Base-by-base conservation (phyloP, 768 basidiomycete species). In the Amanita molliuscula region DNA sequence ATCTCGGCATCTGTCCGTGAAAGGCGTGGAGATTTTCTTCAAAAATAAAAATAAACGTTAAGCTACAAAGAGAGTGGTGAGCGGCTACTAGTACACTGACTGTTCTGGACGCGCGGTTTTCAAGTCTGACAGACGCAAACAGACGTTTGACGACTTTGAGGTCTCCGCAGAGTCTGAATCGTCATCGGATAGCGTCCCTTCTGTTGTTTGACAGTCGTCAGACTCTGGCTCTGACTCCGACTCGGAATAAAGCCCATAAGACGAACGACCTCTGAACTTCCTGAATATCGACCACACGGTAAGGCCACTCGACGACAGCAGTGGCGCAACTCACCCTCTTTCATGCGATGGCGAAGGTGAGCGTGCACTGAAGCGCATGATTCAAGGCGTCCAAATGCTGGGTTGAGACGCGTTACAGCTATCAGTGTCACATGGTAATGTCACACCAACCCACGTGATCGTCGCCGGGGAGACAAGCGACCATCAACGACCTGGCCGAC, bases 291-390 rank as follows among this genome's bases (percentile, higher is more conserved):
- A 10, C 1, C 5, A 11, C 2, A 15, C 9, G 18, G 16, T 38
- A 37, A 18, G 2, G 35, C 2, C 35, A n/a, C 8, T 36, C 8
- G 31, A 13, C 1, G 47, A 49, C 3, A 40, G 42, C 26, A 38
- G 16, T 35, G 8, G 35, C 11, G 42, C 9, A 46, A 52, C 55
- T 28, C 41, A 74, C 71, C 66, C 65, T 57, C 69, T 63, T 8
- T 62, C 70, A 25, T 76, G 76, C 0, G 76, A 77, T 8, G 74
- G 70, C 4, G 78, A 76, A 0, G 65, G 58, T 3, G 77, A 76
- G 53, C 77, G 70, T 36, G 72, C 70, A 56, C 73, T 67, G 59
- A 78, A 81, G 42, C 75, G 69, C 79, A 81, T 81, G 28, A 28
- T 41, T 23, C 28, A 7, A n/a, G n/a, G n/a, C n/a, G n/a, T n/a